phyloP scores from a whole-genome alignment of 2,329 filamentous ascomycete genomes.

The Fusarium sp. region DNA sequence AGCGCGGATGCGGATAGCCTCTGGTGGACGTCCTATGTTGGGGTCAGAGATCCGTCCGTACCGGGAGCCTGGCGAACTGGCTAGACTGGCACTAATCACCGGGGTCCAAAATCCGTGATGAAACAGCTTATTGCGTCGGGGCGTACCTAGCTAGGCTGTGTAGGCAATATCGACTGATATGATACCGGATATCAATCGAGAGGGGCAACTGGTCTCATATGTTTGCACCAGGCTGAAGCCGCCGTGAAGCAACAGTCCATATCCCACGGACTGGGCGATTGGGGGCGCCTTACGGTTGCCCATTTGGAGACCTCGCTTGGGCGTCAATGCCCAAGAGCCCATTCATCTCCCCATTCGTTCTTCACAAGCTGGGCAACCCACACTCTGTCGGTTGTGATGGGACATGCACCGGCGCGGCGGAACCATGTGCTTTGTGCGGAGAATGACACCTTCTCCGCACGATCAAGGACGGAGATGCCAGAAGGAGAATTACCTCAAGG shows the following conservation, averaged over 20 bases:
- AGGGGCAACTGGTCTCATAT: slow-evolving; percentile 7
- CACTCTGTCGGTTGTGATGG: slow-evolving; percentile 8
- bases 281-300: neutral
- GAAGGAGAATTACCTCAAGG: slow-evolving; percentile 18
- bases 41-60: neutral
- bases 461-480: slow-evolving; percentile 20
- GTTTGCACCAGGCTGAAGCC: slow-evolving; percentile 4
- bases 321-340: slow-evolving; percentile 13
- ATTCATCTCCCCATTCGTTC: slow-evolving; percentile 11
- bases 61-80: neutral
- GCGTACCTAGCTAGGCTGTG: neutral
- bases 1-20: slow-evolving; percentile 1
- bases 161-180: slow-evolving; percentile 18
- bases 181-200: slow-evolving; percentile 7
- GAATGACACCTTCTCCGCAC: slow-evolving; percentile 20
- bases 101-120: neutral
- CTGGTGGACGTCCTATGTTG: neutral
- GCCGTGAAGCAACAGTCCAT: slow-evolving; percentile 3
- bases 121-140: slow-evolving; percentile 1
- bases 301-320: slow-evolving; percentile 16
- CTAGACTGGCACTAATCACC: neutral
- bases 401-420: slow-evolving; percentile 16
- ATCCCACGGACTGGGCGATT: neutral
- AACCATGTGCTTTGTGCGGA: slow-evolving; percentile 20
- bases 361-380: slow-evolving; percentile 22